Evolutionary conservation across 2,329 filamentous ascomycete species (phyloP).

Genomic region (Pseudogymnoascus sp.): DNA sequence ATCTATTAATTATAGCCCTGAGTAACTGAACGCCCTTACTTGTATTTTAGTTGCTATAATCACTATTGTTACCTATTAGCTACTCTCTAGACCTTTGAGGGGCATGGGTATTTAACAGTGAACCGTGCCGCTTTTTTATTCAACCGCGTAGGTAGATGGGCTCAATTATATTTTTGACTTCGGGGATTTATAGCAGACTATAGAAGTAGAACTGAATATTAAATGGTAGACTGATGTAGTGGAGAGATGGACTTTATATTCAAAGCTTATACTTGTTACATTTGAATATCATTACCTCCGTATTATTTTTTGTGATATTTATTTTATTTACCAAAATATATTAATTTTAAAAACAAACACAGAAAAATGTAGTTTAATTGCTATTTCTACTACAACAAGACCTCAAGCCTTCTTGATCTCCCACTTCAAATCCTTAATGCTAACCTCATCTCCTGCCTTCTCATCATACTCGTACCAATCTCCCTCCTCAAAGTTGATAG

Average conservation of each 20-base stretch:
- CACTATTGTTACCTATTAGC: too few species aligned
- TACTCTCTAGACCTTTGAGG: too few species aligned
- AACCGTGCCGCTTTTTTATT: too few species aligned
- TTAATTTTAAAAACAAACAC: neutral
- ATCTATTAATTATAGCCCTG: too few species aligned
- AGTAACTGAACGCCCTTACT: too few species aligned
- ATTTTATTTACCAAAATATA: neutral
- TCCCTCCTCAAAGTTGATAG: conserved; percentile 74
- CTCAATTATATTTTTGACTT: neutral
- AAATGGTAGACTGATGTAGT: neutral
- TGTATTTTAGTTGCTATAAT: too few species aligned
- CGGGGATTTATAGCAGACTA: neutral
- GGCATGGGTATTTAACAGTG: too few species aligned
- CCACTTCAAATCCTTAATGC: conserved; percentile 84
- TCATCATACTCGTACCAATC: conserved; percentile 99
- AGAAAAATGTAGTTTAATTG: neutral
- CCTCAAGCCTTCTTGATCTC: conserved; percentile 46
- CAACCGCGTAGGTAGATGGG: too few species aligned
- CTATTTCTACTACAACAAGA: neutral
- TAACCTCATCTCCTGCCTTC: conserved; percentile 84
- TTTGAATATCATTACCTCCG: too few species aligned
- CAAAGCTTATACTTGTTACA: neutral
- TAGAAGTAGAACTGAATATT: neutral
- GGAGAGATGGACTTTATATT: neutral
- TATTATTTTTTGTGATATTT: neutral